Evolutionary conservation across 306 rosid species (phyloP).

Genomic region (Fragaria nilgerrensis): DNA sequence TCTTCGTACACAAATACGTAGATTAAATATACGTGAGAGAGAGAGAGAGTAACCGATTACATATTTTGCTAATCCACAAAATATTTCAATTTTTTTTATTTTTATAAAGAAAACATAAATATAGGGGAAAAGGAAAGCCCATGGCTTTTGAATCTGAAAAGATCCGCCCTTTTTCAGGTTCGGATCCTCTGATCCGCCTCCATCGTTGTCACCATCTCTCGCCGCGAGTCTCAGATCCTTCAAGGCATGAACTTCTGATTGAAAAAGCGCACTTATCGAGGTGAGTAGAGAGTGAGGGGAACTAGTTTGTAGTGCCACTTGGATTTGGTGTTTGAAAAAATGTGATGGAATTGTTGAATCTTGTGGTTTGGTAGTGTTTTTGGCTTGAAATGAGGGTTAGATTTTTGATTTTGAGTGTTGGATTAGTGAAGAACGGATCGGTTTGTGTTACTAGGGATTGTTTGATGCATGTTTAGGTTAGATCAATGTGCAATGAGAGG

Average conservation of each 20-base stretch:
- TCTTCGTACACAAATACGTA: not conserved
- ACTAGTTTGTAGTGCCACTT: slow-evolving; percentile 8
- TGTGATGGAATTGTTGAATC: slow-evolving; percentile 25
- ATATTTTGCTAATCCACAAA: slow-evolving; percentile 21
- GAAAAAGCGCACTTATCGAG: slow-evolving; percentile 26
- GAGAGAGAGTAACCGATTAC: slow-evolving; percentile 14
- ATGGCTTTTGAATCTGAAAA: slow-evolving; percentile 40
- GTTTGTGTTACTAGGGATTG: slow-evolving; percentile 9
- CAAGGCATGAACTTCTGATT: slow-evolving; percentile 45
- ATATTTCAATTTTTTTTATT: not conserved
- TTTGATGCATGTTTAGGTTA: slow-evolving; percentile 34
- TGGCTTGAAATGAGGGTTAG: not conserved
- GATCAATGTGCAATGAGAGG: slow-evolving; percentile 33
- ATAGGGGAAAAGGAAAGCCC: not conserved
- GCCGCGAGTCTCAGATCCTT: slow-evolving; percentile 45
- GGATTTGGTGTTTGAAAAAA: slow-evolving; percentile 20
- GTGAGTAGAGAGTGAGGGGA: slow-evolving; percentile 21
- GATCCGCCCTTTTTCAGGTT: slow-evolving; percentile 49
- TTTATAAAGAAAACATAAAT: not conserved
- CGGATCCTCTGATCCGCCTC: slow-evolving; percentile 57
- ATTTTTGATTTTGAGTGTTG: slow-evolving; percentile 9
- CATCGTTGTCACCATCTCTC: slow-evolving; percentile 20
- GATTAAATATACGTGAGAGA: not conserved
- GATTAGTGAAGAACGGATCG: slow-evolving; percentile 2
- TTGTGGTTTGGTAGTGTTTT: slow-evolving; percentile 12